These are phyloP conservation scores for Quambalaria eucalypti DNA, from an alignment of 1,284 basidiomycete genomes.

Conservation along the genomic window DNA sequence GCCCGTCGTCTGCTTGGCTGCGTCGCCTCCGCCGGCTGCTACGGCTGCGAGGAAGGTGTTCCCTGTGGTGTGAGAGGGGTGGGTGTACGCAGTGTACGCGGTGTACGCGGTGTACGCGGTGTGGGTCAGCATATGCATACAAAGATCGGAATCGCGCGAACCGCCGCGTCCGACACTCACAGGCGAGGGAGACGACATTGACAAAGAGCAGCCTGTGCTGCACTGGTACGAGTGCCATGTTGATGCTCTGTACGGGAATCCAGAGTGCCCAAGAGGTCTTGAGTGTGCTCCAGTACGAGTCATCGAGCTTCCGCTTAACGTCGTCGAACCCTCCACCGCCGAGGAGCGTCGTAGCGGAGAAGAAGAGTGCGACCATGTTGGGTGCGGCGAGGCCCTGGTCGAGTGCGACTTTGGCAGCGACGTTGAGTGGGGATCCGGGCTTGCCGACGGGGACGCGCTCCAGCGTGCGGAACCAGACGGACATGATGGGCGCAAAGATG, in stretches of 20 bases:
- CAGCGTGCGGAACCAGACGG: conserved; percentile 27
- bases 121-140: not conserved
- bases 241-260: conserved; percentile 33
- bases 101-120: not conserved
- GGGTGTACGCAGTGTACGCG: conserved; percentile 3
- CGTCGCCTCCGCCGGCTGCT: conserved; percentile 3
- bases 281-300: conserved; percentile 12
- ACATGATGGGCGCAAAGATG: conserved; percentile 32
- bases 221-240: conserved; percentile 30
- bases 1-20: not conserved
- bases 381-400: conserved; percentile 32
- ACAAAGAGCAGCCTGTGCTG: conserved; percentile 24
- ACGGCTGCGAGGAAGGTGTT: conserved; percentile 35
- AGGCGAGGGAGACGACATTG: conserved; percentile 6
- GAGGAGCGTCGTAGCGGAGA: conserved; percentile 25
- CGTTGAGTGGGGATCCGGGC: conserved; percentile 11
- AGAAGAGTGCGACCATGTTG: conserved; percentile 21
- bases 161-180: conserved; percentile 3
- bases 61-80: conserved; percentile 28
- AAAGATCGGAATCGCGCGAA: not conserved
- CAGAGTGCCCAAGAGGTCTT: conserved; percentile 32
- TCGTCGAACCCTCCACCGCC: conserved; percentile 11
- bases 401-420: conserved; percentile 18
- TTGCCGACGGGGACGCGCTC: conserved; percentile 18
- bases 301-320: conserved; percentile 21